phyloP scores from a whole-genome alignment of 306 rosid genomes.

The Medicago ruthenica region DNA sequence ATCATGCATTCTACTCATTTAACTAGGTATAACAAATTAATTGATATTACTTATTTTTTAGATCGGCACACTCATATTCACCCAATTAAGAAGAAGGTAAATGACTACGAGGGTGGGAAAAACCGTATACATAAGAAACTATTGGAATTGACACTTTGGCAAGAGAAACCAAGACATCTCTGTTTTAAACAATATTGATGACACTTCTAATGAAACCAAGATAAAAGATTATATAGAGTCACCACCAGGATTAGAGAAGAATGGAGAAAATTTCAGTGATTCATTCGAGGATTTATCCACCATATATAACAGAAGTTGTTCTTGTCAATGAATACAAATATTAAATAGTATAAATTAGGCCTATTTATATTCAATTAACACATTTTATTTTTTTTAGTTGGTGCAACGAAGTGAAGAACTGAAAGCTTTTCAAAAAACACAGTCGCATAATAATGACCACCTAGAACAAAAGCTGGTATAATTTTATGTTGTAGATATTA shows the following conservation, averaged over 20 bases:
- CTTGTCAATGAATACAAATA: conserved; percentile 14
- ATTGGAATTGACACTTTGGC: conserved; percentile 52
- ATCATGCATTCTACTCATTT: conserved; percentile 24
- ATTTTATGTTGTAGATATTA: conserved; percentile 4
- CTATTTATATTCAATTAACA: conserved; percentile 31
- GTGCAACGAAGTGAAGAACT: conserved; percentile 63
- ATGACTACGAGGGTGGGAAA: conserved; percentile 58
- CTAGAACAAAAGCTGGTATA: conserved; percentile 75
- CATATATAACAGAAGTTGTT: conserved; percentile 50
- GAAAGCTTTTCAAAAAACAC: conserved; percentile 47
- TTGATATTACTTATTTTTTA: conserved; percentile 42
- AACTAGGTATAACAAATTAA: conserved; percentile 39
- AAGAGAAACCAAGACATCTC: conserved; percentile 31
- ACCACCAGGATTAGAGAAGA: conserved; percentile 22
- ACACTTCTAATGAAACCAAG: background rate
- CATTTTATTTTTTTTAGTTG: conserved; percentile 47
- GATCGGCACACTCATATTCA: conserved; percentile 41
- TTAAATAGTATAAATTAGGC: background rate
- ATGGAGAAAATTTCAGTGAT: conserved; percentile 43
- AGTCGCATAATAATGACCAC: conserved; percentile 46
- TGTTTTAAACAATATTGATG: conserved; percentile 30
- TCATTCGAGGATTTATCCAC: conserved; percentile 40
- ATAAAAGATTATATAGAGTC: conserved; percentile 32
- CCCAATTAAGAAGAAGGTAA: conserved; percentile 31
- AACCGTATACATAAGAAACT: conserved; percentile 53